These are phyloP conservation scores for Avena eriantha DNA, from an alignment of 176 grass and related monocot genomes.

Conservation along the genomic window DNA sequence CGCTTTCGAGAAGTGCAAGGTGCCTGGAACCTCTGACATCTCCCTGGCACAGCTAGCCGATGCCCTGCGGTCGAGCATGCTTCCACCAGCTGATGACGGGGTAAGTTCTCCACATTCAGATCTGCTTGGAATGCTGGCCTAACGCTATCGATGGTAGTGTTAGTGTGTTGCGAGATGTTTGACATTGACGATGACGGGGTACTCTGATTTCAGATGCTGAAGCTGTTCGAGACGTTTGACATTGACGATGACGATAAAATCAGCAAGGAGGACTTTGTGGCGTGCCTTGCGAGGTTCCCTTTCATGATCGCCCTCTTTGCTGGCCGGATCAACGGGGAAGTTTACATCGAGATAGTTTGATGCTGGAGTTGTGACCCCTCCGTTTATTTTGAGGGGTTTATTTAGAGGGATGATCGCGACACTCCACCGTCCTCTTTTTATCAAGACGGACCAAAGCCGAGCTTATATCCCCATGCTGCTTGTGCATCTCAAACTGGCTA, in stretches of 20 bases:
- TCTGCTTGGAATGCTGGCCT: not conserved
- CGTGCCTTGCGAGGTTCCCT: constrained; percentile 66
- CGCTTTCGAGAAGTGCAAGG: constrained; percentile 72
- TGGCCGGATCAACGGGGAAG: constrained; percentile 53
- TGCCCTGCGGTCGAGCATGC: constrained; percentile 38
- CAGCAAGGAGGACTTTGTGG: constrained; percentile 72
- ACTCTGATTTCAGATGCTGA: constrained; percentile 51
- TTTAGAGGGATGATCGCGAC: constrained; percentile 20
- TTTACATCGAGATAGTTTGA: constrained; percentile 71
- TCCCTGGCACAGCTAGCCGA: constrained; percentile 44
- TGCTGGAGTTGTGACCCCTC: not conserved
- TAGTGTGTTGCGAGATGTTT: no score
- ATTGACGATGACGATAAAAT: constrained; percentile 56
- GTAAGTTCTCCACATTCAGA: constrained; percentile 32
- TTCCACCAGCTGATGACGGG: constrained; percentile 19
- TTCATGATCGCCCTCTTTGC: constrained; percentile 77
- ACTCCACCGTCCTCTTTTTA: constrained; percentile 18
- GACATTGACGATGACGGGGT: no score
- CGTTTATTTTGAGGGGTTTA: constrained; percentile 39
- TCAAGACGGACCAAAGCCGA: not conserved
- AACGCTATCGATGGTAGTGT: not conserved
- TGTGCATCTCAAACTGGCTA: constrained; percentile 19
- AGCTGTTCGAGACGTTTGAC: constrained; percentile 68
- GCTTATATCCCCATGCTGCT: not conserved
- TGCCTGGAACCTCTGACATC: constrained; percentile 43